phyloP scores from a whole-genome alignment of 805 yeast species.

The Teunomyces tritomae region DNA sequence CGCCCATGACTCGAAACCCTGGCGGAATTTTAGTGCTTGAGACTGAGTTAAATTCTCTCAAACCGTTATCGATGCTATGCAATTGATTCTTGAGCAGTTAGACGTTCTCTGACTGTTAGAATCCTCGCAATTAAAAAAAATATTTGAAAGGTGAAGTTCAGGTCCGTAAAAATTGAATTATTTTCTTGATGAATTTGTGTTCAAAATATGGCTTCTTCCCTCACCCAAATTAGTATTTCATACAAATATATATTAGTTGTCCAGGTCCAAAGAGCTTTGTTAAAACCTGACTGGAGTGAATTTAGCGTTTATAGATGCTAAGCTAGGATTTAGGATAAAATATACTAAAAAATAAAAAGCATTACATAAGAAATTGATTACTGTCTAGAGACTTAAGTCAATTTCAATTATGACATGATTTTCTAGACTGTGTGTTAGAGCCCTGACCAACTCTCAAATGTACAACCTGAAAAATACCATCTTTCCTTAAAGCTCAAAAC shows the following conservation, averaged over 20 bases:
- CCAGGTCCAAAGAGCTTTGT: neutral
- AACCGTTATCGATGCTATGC: neutral
- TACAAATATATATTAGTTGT: no score
- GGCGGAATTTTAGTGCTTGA: neutral
- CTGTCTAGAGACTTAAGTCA: neutral
- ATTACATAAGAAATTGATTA: neutral
- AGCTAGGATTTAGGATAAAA: neutral
- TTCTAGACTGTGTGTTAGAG: neutral
- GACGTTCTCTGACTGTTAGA: neutral
- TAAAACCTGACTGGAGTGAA: neutral
- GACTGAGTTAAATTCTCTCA: neutral
- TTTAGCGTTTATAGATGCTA: slow-evolving; percentile 1
- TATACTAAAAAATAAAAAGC: neutral
- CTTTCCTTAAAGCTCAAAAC: neutral
- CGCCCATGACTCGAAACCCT: neutral
- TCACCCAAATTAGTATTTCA: no score
- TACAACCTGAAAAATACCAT: neutral
- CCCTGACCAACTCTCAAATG: neutral
- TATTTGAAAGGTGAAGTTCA: neutral
- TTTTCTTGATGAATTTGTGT: neutral
- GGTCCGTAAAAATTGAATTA: neutral
- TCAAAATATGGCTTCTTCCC: neutral
- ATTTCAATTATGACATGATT: neutral
- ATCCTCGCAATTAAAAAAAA: neutral
- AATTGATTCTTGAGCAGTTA: neutral